Evolutionary conservation across 768 basidiomycete genomes (phyloP).

Genomic region (Pisolithus tinctorius): DNA sequence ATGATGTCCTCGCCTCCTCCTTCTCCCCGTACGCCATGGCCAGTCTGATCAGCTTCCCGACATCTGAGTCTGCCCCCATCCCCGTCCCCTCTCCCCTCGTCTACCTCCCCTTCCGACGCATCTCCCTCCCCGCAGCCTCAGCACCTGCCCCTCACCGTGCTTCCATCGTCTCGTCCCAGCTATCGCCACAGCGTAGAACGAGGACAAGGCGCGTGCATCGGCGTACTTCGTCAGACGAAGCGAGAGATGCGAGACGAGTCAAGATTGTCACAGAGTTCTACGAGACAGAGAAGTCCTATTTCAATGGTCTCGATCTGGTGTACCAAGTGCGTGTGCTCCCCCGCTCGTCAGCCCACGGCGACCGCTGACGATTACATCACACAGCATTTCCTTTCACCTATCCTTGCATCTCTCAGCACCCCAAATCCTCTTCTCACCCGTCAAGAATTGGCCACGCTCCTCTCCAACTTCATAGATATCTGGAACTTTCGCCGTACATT

Average conservation of each 20-base stretch:
- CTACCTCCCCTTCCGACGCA: conserved; percentile 57
- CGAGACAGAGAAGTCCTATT: conserved; percentile 74
- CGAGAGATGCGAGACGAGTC: conserved; percentile 47
- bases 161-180: conserved; percentile 56
- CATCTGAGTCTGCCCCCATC: conserved; percentile 18
- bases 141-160: conserved; percentile 26
- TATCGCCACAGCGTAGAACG: conserved; percentile 71
- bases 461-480: conserved; percentile 87
- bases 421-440: conserved; percentile 63
- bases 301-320: conserved; percentile 76
- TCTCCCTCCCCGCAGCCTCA: conserved; percentile 51
- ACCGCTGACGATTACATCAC: conserved; percentile 4
- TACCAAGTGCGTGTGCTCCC: conserved; percentile 52
- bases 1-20: neutral
- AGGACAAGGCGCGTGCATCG: conserved; percentile 41
- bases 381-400: conserved; percentile 78
- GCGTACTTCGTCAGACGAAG: conserved; percentile 39
- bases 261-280: conserved; percentile 77
- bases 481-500: conserved; percentile 84
- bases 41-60: conserved; percentile 26
- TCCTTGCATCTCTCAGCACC: conserved; percentile 68
- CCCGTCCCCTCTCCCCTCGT: conserved; percentile 32
- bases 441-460: conserved; percentile 61
- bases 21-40: too few relatives aligned
- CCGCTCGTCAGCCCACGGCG: neutral